A percentile compares a stretch with the other conserved stretches of the same genome.
phyloP scores from a whole-genome alignment of 2,329 filamentous ascomycete species.

The Penicillium sclerotiorum region DNA sequence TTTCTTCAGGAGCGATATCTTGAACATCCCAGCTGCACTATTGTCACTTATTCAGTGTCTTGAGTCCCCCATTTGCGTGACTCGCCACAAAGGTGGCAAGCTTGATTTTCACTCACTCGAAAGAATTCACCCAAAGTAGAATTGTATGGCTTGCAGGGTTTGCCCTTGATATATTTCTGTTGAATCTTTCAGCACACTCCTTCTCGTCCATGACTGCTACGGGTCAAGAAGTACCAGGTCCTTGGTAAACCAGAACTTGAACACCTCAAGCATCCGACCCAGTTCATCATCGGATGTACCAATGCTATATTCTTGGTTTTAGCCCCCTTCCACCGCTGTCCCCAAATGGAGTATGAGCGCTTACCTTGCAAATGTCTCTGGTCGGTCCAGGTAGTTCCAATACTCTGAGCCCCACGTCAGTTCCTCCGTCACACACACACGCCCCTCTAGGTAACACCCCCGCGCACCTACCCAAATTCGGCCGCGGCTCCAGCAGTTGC shows the following conservation, averaged over 20 bases:
- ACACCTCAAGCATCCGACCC: slow-evolving; percentile 90
- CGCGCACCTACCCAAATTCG: slow-evolving; percentile 71
- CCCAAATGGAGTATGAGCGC: slow-evolving; percentile 29
- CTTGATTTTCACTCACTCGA: slow-evolving; percentile 62
- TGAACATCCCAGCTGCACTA: slow-evolving; percentile 95
- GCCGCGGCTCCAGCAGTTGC: slow-evolving; percentile 91
- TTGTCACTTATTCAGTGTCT: slow-evolving; percentile 3
- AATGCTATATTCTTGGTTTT: too few relatives aligned
- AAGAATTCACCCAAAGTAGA: slow-evolving; percentile 97
- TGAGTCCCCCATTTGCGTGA: too few relatives aligned
- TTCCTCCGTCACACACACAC: slow-evolving; percentile 1
- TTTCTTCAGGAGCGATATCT: slow-evolving; percentile 70
- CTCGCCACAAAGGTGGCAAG: too few relatives aligned
- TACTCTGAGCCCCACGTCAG: slow-evolving; percentile 65
- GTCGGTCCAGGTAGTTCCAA: slow-evolving; percentile 96
- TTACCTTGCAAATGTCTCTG: slow-evolving; percentile 78
- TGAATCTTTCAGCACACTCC: slow-evolving; percentile 19
- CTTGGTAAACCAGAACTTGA: slow-evolving; percentile 99
- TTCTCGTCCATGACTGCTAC: not conserved
- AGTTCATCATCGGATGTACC: slow-evolving; percentile 89
- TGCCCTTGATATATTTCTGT: slow-evolving; percentile 95
- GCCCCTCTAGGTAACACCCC: not conserved
- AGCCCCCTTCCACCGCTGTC: too few relatives aligned
- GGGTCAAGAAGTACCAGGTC: slow-evolving; percentile 63
- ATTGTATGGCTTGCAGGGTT: slow-evolving; percentile 99